Percentiles rank a stretch among this genome's conserved stretches.
phyloP scores from a whole-genome alignment of 164 flowering plant genomes.

The Echeveria elegans region DNA sequence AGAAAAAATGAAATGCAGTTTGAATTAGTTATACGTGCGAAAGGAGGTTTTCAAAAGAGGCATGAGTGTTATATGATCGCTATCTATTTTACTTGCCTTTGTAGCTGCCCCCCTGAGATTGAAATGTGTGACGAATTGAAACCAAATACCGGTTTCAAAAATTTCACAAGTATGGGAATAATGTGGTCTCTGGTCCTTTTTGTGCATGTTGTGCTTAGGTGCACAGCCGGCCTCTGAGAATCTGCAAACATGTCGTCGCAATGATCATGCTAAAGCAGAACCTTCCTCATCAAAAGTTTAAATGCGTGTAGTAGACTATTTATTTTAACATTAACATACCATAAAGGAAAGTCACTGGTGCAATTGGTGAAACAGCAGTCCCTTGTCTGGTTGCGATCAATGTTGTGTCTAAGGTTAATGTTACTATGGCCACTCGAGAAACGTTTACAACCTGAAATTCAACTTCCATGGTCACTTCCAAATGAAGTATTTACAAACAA shows the following conservation, averaged over 20 bases:
- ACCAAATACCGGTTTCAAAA: slow-evolving; percentile 72
- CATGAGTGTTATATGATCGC: background rate
- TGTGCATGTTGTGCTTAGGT: slow-evolving; percentile 53
- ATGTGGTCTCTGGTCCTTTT: slow-evolving; percentile 51
- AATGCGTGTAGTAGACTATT: background rate
- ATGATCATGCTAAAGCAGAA: background rate
- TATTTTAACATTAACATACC: slow-evolving; percentile 29
- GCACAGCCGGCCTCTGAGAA: slow-evolving; percentile 63
- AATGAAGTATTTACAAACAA: background rate
- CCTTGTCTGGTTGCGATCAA: slow-evolving; percentile 64
- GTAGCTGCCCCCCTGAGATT: slow-evolving; percentile 63
- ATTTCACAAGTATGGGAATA: slow-evolving; percentile 48
- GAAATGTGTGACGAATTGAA: slow-evolving; percentile 69
- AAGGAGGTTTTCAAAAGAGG: background rate
- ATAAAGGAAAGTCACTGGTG: slow-evolving; percentile 74
- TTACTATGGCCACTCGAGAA: slow-evolving; percentile 42
- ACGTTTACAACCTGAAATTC: slow-evolving; percentile 44
- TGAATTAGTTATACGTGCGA: background rate
- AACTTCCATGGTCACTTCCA: background rate
- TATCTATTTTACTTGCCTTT: slow-evolving; percentile 51
- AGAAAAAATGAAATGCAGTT: slow-evolving; percentile 9
- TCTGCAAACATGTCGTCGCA: slow-evolving; percentile 27
- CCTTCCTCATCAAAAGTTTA: background rate
- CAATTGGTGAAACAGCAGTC: slow-evolving; percentile 65
- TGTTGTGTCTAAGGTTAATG: slow-evolving; percentile 42